A percentile compares a stretch with the other conserved stretches of the same genome.
Conservation (phyloP, 441 rosid genomes). For the Sinapis alba region DNA sequence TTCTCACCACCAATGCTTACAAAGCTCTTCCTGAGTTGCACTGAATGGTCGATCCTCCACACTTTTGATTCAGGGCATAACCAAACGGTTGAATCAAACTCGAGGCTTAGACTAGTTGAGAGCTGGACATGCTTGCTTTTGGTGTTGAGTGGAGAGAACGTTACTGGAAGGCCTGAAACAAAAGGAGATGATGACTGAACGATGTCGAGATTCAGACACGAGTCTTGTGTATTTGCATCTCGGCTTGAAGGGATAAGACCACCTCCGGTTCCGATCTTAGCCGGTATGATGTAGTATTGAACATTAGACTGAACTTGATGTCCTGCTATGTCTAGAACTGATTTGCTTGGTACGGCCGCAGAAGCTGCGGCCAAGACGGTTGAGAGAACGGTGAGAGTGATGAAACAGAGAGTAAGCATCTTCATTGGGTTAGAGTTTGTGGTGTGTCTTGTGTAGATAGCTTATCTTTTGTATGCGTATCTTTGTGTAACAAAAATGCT, state of each 20-base stretch:
- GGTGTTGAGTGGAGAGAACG: slow-evolving; percentile 20
- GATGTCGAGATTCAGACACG: slow-evolving; percentile 29
- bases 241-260: slow-evolving; percentile 29
- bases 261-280: slow-evolving; percentile 38
- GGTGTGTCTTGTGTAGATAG: slow-evolving; percentile 10
- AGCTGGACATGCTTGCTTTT: slow-evolving; percentile 19
- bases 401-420: slow-evolving; percentile 25
- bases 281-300: slow-evolving; percentile 38
- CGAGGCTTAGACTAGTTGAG: slow-evolving; percentile 26
- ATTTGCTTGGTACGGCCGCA: slow-evolving; percentile 3
- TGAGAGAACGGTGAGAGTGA: slow-evolving; percentile 12
- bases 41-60: slow-evolving; percentile 32
- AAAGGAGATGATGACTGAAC: slow-evolving; percentile 33
- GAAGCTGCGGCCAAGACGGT: slow-evolving; percentile 19
- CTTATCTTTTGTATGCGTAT: slow-evolving; percentile 2
- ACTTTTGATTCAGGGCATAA: slow-evolving; percentile 28
- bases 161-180: slow-evolving; percentile 29
- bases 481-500: slow-evolving; percentile 18
- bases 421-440: slow-evolving; percentile 8
- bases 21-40: slow-evolving; percentile 23
- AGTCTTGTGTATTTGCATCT: slow-evolving; percentile 21
- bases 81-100: slow-evolving; percentile 30
- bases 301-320: slow-evolving; percentile 17
- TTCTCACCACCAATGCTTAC: slow-evolving; percentile 33
- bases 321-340: slow-evolving; percentile 21